A percentile compares a stretch with the other conserved stretches of the same genome.
Conservation (phyloP, 805 yeast species). For the Kodamaea nitidulidarum region DNA sequence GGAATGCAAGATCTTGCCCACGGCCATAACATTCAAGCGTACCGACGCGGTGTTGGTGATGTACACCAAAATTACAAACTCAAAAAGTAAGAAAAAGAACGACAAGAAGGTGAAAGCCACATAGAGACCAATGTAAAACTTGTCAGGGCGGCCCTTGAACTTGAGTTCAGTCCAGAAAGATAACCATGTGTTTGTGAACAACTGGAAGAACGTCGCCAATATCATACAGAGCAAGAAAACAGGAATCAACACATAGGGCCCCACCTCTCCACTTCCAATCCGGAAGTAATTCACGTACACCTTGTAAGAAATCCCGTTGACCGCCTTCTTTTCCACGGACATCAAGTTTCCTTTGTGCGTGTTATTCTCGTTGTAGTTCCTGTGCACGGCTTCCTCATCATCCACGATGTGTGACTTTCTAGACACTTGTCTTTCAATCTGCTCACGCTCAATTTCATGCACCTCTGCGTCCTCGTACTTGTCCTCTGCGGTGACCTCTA, state of each 20-base stretch:
- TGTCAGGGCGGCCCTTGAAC: constrained; percentile 43
- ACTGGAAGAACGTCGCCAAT: constrained; percentile 46
- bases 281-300: constrained; percentile 32
- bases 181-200: constrained; percentile 73
- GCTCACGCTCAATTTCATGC: constrained; percentile 5
- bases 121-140: constrained; percentile 71
- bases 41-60: constrained; percentile 52
- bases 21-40: constrained; percentile 58
- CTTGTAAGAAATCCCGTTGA: constrained; percentile 23
- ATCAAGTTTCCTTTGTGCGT: constrained; percentile 10
- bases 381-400: constrained; percentile 7
- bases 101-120: constrained; percentile 55
- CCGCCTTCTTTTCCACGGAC: constrained; percentile 19
- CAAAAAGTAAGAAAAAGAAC: constrained; percentile 38
- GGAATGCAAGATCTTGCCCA: constrained; percentile 58
- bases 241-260: constrained; percentile 2
- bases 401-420: constrained; percentile 10
- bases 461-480: constrained; percentile 4
- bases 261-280: constrained; percentile 13
- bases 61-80: constrained; percentile 46
- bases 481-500: constrained; percentile 5
- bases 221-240: constrained; percentile 16
- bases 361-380: constrained; percentile 5
- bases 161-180: constrained; percentile 72
- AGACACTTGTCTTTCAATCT: constrained; percentile 6